Evolutionary conservation across 1,284 basidiomycete species (phyloP).

Genomic region (Fomitopsis palustris): DNA sequence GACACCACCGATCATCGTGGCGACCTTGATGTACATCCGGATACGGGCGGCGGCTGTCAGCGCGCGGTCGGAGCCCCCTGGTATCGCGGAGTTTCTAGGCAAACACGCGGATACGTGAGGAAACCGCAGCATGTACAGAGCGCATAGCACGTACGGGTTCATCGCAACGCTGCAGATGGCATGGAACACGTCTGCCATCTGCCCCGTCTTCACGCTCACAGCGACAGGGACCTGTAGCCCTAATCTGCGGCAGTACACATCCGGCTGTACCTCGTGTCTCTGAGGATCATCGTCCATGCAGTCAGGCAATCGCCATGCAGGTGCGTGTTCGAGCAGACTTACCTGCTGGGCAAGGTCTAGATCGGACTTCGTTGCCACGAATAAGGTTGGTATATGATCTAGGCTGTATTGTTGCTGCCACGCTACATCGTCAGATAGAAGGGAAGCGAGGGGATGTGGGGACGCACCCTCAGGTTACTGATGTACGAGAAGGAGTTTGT

Average conservation of each 20-base stretch:
- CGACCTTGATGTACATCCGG: conserved; percentile 64
- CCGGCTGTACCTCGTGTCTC: conserved; percentile 98
- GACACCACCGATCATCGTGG: conserved; percentile 66
- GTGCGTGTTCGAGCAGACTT: conserved; percentile 19
- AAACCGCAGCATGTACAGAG: conserved; percentile 12
- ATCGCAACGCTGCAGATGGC: conserved; percentile 82
- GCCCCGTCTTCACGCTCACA: conserved; percentile 82
- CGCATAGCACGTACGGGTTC: conserved; percentile 58
- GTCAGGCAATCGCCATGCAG: not conserved
- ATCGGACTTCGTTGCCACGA: conserved; percentile 99
- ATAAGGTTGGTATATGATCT: conserved; percentile 91
- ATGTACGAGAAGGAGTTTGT: conserved; percentile 99
- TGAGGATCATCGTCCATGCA: conserved; percentile 28
- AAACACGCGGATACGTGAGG: conserved; percentile 9
- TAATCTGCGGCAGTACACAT: conserved; percentile 89
- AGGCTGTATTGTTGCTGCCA: conserved; percentile 92
- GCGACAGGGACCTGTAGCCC: conserved; percentile 87
- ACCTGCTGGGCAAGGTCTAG: conserved; percentile 94
- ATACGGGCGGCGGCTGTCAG: conserved; percentile 64
- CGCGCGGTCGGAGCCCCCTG: conserved; percentile 74
- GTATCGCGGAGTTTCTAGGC: conserved; percentile 61
- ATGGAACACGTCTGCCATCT: conserved; percentile 89
- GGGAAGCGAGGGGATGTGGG: conserved; percentile 7
- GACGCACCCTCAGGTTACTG: conserved; percentile 85
- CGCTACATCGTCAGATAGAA: not conserved